Evolutionary conservation across 179 eudicot genomes (phyloP).

Genomic region (Pouteria campechiana): DNA sequence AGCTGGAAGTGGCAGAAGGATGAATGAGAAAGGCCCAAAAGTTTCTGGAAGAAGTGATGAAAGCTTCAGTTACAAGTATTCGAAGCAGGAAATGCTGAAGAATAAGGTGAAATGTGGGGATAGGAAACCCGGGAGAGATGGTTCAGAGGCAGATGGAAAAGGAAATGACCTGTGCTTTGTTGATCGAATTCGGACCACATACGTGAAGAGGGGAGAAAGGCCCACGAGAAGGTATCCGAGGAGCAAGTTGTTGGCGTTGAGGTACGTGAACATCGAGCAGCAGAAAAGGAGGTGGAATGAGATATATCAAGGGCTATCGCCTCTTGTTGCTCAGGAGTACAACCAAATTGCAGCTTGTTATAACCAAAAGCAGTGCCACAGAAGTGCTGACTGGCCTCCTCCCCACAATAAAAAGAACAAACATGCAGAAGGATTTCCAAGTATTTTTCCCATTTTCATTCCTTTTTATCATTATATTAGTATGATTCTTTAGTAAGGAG

Average conservation of each 20-base stretch:
- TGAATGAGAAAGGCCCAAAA: slow-evolving; percentile 7
- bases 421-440: not conserved
- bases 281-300: slow-evolving; percentile 64
- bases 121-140: slow-evolving; percentile 6
- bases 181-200: slow-evolving; percentile 4
- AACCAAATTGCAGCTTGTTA: not conserved
- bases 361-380: not conserved
- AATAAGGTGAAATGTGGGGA: slow-evolving; percentile 4
- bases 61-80: too few species aligned
- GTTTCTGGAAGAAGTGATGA: slow-evolving; percentile 8
- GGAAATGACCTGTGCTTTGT: not conserved
- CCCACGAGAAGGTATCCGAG: slow-evolving; percentile 27
- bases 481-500: too few species aligned
- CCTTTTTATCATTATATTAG: not conserved
- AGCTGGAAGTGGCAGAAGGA: not conserved
- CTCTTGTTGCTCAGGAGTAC: slow-evolving; percentile 34
- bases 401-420: not conserved
- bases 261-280: slow-evolving; percentile 30
- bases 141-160: not conserved
- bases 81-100: too few species aligned
- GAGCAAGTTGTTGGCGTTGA: slow-evolving; percentile 40
- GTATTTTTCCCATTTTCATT: not conserved
- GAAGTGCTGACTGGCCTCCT: too few species aligned
- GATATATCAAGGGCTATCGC: slow-evolving; percentile 40
- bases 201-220: slow-evolving; percentile 7